A percentile compares a stretch with the other conserved stretches of the same genome.
Conservation (phyloP, 805 yeast genomes). For the Saturnispora zaruensis region DNA sequence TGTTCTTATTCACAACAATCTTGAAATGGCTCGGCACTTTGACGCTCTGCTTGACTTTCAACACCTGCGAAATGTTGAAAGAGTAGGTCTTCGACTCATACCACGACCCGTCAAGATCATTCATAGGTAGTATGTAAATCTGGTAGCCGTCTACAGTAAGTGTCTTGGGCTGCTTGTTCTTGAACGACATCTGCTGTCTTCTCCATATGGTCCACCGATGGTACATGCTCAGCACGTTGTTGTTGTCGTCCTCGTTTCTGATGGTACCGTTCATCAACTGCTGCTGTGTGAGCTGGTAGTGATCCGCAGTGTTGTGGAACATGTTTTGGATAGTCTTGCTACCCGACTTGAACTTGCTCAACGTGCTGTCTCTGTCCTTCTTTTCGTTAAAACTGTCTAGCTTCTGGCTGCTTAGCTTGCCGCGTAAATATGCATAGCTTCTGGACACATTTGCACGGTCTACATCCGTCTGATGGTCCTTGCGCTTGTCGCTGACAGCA, state of each 20-base stretch:
- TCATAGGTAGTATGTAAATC: slow-evolving; percentile 79
- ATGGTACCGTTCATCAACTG: slow-evolving; percentile 7
- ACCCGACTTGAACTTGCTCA: slow-evolving; percentile 18
- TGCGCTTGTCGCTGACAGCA: not conserved
- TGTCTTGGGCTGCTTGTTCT: slow-evolving; percentile 71
- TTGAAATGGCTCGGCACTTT: slow-evolving; percentile 76
- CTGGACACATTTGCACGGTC: not conserved
- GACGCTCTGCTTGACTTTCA: slow-evolving; percentile 64
- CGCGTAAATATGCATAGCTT: not conserved
- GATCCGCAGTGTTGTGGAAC: slow-evolving; percentile 19
- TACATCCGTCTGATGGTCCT: not conserved
- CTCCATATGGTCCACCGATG: slow-evolving; percentile 85
- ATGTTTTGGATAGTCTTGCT: slow-evolving; percentile 21
- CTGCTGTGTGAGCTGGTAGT: slow-evolving; percentile 16
- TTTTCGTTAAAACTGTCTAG: not conserved
- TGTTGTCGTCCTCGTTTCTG: slow-evolving; percentile 5
- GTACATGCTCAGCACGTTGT: slow-evolving; percentile 39
- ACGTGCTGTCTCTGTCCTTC: slow-evolving; percentile 16
- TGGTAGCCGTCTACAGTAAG: slow-evolving; percentile 92
- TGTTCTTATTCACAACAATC: slow-evolving; percentile 58
- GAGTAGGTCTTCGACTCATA: slow-evolving; percentile 75
- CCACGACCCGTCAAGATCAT: slow-evolving; percentile 54
- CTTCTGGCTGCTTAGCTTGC: not conserved
- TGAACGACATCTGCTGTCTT: slow-evolving; percentile 76
- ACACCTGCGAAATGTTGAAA: slow-evolving; percentile 73